Base-by-base conservation (phyloP, 306 rosid genomes). In the Pyrus betulifolia region DNA sequence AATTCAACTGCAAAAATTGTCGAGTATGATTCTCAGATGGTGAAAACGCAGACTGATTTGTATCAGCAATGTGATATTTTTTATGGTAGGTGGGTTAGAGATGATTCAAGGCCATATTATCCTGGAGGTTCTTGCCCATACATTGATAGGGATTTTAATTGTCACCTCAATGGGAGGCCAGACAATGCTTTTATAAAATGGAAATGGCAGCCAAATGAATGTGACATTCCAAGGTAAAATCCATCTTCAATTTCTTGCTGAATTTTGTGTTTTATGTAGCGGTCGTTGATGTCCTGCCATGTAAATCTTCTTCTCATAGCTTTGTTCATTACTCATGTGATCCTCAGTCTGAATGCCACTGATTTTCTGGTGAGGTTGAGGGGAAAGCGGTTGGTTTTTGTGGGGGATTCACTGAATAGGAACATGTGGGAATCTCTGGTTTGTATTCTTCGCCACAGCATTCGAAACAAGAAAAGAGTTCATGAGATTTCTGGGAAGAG, bases 381-480 rank as follows among this genome's bases (percentile, higher is more conserved):
- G 65, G 98, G 97, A 69, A 87, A 85, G 85, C 88, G 25, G 85
- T 72, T 92, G 80, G 97, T 87, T 66, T 96, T 91, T 81, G 98
- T 92, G 71, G 99, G 99, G 60, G 99, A 96, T 81, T 96, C 99
- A 65, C 82, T 96, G 81, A 92, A 89, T 83, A 86, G 99, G 78
- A 92, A 92, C 86, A 92, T 92, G 99, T 96, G 99, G 99, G 98
- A 92, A 72, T 96, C 99, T 45, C 67, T 92, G 78, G 90, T 91
- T 38, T 96, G 99, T 83, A 85, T 91, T 27, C 96, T 96, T 51
- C 86, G 96, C 68, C 91, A 95, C 35, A 81, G 88, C 76, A 60
- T 89, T 52, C 35, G 42, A 30, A 57, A 88, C 87, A 92, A 91
- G 87, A 80, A 80, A 60, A 89, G 67, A 51, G 96, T 92, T 54